These are phyloP conservation scores for Tilletia horrida DNA, from an alignment of 1,284 basidiomycete species.

Conservation along the genomic window DNA sequence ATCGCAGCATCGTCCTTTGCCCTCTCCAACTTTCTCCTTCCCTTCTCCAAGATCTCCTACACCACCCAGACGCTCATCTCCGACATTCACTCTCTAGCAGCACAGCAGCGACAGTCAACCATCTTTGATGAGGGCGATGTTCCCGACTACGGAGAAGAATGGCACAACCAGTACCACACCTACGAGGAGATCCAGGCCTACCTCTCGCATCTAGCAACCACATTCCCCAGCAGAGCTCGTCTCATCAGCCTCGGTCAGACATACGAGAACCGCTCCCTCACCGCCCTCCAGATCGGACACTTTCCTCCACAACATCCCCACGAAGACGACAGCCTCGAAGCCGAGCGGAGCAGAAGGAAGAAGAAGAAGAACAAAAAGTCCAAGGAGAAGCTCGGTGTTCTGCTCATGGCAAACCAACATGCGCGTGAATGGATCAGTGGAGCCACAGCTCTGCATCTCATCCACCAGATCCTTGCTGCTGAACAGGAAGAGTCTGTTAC, in stretches of 20 bases:
- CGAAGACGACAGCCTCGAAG: neutral
- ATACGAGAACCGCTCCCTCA: slow-evolving; percentile 8
- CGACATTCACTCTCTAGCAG: neutral
- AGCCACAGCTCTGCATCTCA: slow-evolving; percentile 12
- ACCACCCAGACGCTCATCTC: neutral
- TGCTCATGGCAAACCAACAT: slow-evolving; percentile 15
- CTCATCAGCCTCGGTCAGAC: slow-evolving; percentile 14
- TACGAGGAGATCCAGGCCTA: slow-evolving; percentile 11
- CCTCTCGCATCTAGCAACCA: neutral
- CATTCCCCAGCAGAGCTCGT: neutral
- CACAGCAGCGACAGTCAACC: neutral
- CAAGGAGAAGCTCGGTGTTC: slow-evolving; percentile 4
- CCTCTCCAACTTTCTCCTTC: neutral
- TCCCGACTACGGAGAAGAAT: neutral
- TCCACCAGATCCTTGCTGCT: neutral
- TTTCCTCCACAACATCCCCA: neutral
- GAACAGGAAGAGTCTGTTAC: neutral
- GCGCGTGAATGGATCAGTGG: slow-evolving; percentile 17
- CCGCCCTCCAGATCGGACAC: slow-evolving; percentile 13
- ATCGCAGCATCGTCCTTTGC: neutral
- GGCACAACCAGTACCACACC: slow-evolving; percentile 11
- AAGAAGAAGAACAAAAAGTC: too few relatives aligned
- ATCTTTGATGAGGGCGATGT: neutral
- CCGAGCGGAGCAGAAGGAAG: neutral
- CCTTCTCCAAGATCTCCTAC: neutral